phyloP scores from a whole-genome alignment of 805 yeast species.

The Starmerella bombi region DNA sequence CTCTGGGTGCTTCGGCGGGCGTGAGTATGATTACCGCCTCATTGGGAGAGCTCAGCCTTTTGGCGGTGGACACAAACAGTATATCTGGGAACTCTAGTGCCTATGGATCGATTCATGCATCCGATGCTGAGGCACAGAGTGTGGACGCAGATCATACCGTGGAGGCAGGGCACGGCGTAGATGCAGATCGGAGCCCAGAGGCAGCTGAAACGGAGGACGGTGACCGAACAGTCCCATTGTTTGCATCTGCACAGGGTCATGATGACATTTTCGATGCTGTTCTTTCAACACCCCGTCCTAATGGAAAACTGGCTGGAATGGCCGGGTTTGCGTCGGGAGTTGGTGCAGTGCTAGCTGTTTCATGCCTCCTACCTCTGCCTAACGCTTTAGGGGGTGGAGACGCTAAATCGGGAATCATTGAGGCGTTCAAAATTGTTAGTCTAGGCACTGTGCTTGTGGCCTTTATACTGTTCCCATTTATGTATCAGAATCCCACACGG shows the following conservation, averaged over 20 bases:
- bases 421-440: constrained; percentile 34
- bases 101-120: too few relatives aligned
- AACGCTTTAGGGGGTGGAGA: constrained; percentile 29
- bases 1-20: constrained; percentile 43
- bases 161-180: background rate
- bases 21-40: constrained; percentile 50
- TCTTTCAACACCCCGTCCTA: constrained; percentile 23
- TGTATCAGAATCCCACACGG: constrained; percentile 35
- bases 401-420: constrained; percentile 1
- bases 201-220: constrained; percentile 3
- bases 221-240: constrained; percentile 11
- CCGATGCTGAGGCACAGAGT: background rate
- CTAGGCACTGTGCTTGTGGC: constrained; percentile 21
- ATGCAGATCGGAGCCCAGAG: background rate
- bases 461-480: constrained; percentile 30
- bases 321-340: constrained; percentile 33
- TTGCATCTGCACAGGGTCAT: constrained; percentile 3
- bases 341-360: constrained; percentile 46
- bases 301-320: constrained; percentile 47
- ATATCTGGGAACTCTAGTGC: too few relatives aligned
- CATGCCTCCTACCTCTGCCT: constrained; percentile 47
- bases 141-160: background rate
- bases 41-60: constrained; percentile 34
- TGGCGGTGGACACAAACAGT: too few relatives aligned
- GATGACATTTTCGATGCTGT: constrained; percentile 8